Evolutionary conservation across 495 filamentous ascomycete genomes (phyloP), one percentile per base, ranked within the genome.

Genomic region (Aspergillus sparsus): DNA sequence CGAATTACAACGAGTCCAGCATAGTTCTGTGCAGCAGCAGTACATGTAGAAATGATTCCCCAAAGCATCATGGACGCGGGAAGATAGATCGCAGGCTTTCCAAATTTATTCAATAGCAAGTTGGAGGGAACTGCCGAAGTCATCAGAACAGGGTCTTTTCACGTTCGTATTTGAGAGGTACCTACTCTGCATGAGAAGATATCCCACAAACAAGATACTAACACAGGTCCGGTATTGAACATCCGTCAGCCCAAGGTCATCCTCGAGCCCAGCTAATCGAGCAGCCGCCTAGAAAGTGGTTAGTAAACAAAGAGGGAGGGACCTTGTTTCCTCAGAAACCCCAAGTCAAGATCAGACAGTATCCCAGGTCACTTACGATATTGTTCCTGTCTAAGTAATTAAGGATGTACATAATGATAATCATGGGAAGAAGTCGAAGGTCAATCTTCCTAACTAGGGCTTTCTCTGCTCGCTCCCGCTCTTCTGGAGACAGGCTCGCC

Each of bases 311-410:
- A 18, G 6, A 7, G 12, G 8, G 15, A 47, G 13, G 21, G 21
- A 27, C 21, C 21, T 27, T 27, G 21, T 27, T 3, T 27, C 3
- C 11, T 12, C n/a, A 3, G 1, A 21, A 50, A 37, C 6, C 37
- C 37, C 37, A 4, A 21, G 27, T 9, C 15, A 21, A 10, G 7
- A 0, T 16, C 7, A 0, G 31, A 16, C 44, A 2, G 21, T 33
- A 47, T 42, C 21, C 21, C 1, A 27, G 21, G n/a, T 62, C 56
- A 46, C 73, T 47, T 8, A 69, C 82, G 53, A 81, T 83, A 50
- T 85, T 82, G 64, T 85, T 84, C 62, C 90, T 81, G 70, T 92
- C 90, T 59, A 93, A 77, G 70, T 92, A 94, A 66, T 92, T 93
- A 66, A 92, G 72, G 63, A 93, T 89, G 66, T 92, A 92, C 84